phyloP scores from a whole-genome alignment of 345 rosid genomes.

The Corchorus capsularis region DNA sequence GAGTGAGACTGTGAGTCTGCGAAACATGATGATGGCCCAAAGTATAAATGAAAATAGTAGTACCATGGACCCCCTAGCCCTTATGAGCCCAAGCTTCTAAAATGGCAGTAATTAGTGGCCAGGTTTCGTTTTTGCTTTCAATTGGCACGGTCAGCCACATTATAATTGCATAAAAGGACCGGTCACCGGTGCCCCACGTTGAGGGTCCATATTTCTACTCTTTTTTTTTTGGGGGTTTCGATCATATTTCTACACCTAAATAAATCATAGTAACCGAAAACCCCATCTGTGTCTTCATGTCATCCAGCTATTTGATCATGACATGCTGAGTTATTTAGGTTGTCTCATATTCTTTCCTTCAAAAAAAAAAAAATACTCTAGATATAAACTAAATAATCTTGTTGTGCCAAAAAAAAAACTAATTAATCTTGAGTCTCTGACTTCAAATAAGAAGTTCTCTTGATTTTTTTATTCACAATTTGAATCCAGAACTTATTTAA shows the following conservation, averaged over 20 bases:
- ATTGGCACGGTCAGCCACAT: background rate
- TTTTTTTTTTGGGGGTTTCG: no score
- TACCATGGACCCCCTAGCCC: background rate
- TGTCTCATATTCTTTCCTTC: background rate
- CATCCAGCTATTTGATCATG: constrained; percentile 29
- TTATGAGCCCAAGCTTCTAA: background rate
- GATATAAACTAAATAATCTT: no score
- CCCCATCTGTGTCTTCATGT: background rate
- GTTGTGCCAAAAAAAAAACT: no score
- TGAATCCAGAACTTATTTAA: no score
- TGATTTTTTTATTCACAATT: no score
- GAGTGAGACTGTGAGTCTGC: background rate
- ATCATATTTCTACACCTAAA: background rate
- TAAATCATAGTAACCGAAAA: background rate
- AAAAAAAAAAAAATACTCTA: no score
- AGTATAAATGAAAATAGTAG: background rate
- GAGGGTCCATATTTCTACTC: background rate
- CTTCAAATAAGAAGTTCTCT: no score
- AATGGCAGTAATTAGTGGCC: background rate
- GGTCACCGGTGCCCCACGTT: background rate
- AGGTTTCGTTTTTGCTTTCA: background rate
- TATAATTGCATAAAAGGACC: background rate
- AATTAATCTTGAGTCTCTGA: no score
- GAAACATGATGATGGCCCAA: background rate
- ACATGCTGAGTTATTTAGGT: background rate